Evolutionary conservation across 306 rosid genomes (phyloP).

Genomic region (Rubus idaeus): DNA sequence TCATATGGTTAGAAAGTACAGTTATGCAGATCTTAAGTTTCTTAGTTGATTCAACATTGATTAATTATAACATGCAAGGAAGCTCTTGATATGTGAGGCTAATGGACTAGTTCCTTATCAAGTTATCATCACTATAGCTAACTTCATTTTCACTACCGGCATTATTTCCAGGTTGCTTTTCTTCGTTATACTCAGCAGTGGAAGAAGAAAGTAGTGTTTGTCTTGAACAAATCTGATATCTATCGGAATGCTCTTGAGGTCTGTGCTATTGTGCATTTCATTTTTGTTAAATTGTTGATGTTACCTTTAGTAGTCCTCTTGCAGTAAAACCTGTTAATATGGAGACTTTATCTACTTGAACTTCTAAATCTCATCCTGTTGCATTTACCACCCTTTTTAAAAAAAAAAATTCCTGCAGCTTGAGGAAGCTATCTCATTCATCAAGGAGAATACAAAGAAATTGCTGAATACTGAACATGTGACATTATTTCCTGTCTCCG

Average conservation of each 20-base stretch:
- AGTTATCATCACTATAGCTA: slow-evolving; percentile 16
- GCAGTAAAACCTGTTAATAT: background rate
- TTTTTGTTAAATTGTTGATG: slow-evolving; percentile 15
- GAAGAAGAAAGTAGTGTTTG: slow-evolving; percentile 95
- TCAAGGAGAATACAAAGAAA: slow-evolving; percentile 70
- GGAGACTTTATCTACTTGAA: background rate
- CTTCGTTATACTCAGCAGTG: slow-evolving; percentile 96
- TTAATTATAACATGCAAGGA: background rate
- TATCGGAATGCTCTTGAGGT: slow-evolving; percentile 79
- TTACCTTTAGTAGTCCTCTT: slow-evolving; percentile 21
- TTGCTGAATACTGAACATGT: slow-evolving; percentile 73
- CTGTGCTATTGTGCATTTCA: slow-evolving; percentile 37
- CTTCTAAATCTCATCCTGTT: slow-evolving; percentile 9
- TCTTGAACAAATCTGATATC: slow-evolving; percentile 89
- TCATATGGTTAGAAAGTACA: background rate
- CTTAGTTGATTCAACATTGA: background rate
- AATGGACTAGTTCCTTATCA: background rate
- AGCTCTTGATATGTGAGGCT: slow-evolving; percentile 1
- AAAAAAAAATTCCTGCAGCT: too few species aligned
- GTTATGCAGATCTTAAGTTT: background rate
- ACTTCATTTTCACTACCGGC: slow-evolving; percentile 16
- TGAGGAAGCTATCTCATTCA: slow-evolving; percentile 79
- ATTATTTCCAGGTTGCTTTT: slow-evolving; percentile 67
- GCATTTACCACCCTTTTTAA: slow-evolving; percentile 19
- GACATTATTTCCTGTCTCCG: slow-evolving; percentile 83